Evolutionary conservation across 306 rosid genomes (phyloP).

Genomic region (Coriaria nepalensis): DNA sequence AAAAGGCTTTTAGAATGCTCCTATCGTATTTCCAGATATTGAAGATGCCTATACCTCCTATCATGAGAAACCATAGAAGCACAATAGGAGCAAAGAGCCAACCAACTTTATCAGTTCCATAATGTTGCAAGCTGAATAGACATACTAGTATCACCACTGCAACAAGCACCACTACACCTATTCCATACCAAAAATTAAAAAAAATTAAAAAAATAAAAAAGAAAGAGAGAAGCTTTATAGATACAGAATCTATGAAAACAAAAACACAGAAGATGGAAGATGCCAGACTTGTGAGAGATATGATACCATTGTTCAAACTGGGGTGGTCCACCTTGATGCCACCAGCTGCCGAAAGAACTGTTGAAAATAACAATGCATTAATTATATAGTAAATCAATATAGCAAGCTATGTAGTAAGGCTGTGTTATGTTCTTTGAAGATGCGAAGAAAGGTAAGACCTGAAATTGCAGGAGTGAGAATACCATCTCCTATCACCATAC

Average conservation of each 20-base stretch:
- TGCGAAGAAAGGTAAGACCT: constrained; percentile 30
- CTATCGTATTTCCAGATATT: constrained; percentile 74
- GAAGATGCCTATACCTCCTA: constrained; percentile 86
- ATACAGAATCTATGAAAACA: constrained; percentile 8
- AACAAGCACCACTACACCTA: constrained; percentile 75
- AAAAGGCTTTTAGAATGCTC: constrained; percentile 65
- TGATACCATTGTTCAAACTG: constrained; percentile 39
- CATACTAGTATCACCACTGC: constrained; percentile 79
- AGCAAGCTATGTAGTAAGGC: not conserved
- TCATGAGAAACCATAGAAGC: constrained; percentile 85
- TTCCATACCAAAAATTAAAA: too few relatives aligned
- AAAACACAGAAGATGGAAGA: not conserved
- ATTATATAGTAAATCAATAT: not conserved
- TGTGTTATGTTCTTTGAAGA: not conserved
- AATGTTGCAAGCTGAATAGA: constrained; percentile 87
- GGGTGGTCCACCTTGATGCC: constrained; percentile 91
- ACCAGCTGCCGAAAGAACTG: constrained; percentile 92
- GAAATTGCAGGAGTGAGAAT: constrained; percentile 98
- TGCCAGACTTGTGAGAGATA: constrained; percentile 6
- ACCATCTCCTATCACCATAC: constrained; percentile 98
- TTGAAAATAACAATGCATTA: not conserved
- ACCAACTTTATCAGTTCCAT: constrained; percentile 90
- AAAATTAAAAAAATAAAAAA: constrained; percentile 12
- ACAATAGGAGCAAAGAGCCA: constrained; percentile 99
- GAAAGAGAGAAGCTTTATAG: constrained; percentile 11